phyloP scores from a whole-genome alignment of 2,329 filamentous ascomycete species.

The Colletotrichum tanaceti region DNA sequence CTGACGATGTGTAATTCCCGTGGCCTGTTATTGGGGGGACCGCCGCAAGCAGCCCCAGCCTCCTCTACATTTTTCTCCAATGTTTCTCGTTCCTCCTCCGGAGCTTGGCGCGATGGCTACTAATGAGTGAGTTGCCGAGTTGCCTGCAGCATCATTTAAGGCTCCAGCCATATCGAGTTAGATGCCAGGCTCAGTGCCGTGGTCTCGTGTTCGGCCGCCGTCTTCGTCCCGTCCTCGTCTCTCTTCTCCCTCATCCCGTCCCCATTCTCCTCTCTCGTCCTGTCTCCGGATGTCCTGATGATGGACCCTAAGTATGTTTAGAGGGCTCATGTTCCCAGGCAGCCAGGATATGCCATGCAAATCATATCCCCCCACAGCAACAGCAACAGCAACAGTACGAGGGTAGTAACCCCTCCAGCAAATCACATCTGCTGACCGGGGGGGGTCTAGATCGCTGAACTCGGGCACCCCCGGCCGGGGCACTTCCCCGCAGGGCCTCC shows the following conservation, averaged over 20 bases:
- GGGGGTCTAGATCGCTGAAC: slow-evolving; percentile 6
- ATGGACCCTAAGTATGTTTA: no score
- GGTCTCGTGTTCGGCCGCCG: slow-evolving; percentile 5
- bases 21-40: slow-evolving; percentile 1
- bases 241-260: no score
- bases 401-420: neutral
- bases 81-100: neutral
- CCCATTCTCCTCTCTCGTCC: neutral
- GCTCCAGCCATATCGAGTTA: no score
- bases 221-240: no score
- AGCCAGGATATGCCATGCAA: slow-evolving; percentile 5
- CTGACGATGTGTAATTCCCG: slow-evolving; percentile 7
- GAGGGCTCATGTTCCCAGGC: neutral
- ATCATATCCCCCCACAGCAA: neutral
- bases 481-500: slow-evolving; percentile 14
- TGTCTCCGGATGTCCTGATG: no score
- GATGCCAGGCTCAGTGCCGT: neutral
- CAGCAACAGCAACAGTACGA: no score
- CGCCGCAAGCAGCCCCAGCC: slow-evolving; percentile 10
- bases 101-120: neutral
- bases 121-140: no score
- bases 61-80: neutral
- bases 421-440: neutral
- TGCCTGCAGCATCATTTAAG: no score
- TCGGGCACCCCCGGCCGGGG: slow-evolving; percentile 28